Percentiles rank a stretch among this genome's conserved stretches.
Evolutionary conservation across 2,329 filamentous ascomycete species (phyloP).

Genomic region (Claviceps digitariae): DNA sequence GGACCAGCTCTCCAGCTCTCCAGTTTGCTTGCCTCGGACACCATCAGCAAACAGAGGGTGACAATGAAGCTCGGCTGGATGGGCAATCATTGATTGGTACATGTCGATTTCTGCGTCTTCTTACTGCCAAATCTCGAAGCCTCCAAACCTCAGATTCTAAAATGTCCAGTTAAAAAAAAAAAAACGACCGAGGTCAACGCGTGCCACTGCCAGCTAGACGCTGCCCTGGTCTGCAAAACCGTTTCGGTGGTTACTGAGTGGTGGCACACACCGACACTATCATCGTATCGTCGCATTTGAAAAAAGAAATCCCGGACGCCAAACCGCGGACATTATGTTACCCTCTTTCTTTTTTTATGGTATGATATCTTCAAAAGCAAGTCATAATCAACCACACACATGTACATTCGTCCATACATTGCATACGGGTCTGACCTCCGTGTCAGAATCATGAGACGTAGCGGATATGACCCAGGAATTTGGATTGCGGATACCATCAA

Average conservation of each 20-base stretch:
- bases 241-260: background rate
- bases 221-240: background rate
- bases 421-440: background rate
- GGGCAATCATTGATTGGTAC: background rate
- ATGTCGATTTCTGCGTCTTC: background rate
- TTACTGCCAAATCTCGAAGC: background rate
- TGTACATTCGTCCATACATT: too few relatives aligned
- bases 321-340: too few relatives aligned
- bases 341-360: too few relatives aligned
- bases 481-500: background rate
- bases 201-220: background rate
- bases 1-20: background rate
- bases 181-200: background rate
- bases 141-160: background rate
- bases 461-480: background rate
- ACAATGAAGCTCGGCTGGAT: background rate
- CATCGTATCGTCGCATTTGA: background rate
- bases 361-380: too few relatives aligned
- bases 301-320: too few relatives aligned
- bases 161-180: too few relatives aligned
- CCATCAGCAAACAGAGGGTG: too few relatives aligned
- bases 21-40: too few relatives aligned
- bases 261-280: too few relatives aligned
- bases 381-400: too few relatives aligned
- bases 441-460: background rate